Evolutionary conservation across 306 rosid species (phyloP), one percentile per base, ranked within the genome.

Genomic region (Prunus mongolica): DNA sequence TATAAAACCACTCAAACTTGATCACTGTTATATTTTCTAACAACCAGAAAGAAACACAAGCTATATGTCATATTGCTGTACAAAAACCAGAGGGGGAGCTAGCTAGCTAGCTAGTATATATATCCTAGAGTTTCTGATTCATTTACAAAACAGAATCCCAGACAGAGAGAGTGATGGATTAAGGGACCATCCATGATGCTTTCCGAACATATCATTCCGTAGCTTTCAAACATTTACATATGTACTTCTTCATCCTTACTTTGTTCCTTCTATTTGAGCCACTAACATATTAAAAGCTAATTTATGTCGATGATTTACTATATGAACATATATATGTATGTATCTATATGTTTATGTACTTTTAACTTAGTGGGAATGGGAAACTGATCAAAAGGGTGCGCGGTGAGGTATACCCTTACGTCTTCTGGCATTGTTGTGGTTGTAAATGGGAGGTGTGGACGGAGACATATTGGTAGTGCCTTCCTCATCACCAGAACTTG

Each of bases 341-440:
- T 32, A 14, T 55, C 10, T 58, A 63, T 63, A 65, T 34, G 34
- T 65, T 32, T 32, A 65, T 18, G 8, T 32, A 65, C 47, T 65
- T 18, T 62, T 52, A 27, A 62, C 45, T 15, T 3, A 2, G 69
- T 65, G 45, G 69, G 60, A 73, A 51, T 9, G 57, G n/a, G 45
- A 70, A 45, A 47, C 20, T 55, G 20, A 65, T 79, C 67, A 82
- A 75, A 85, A 76, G 30, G 87, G 89, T 25, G 89, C 89, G 11
- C 89, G 83, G 32, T 80, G 87, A 70, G 89, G 89, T 28, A 80
- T 77, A 65, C 89, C 89, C 80, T 83, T 83, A 70, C 87, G 80
- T 67, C 89, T 82, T 56, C 83, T 73, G 61, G 87, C 85, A 80
- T 83, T 86, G 73, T 20, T 77, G 80, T 80, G 87, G 73, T 82